These are phyloP conservation scores for Trichocladium antarcticum DNA, from an alignment of 495 filamentous ascomycete species.

Conservation along the genomic window DNA sequence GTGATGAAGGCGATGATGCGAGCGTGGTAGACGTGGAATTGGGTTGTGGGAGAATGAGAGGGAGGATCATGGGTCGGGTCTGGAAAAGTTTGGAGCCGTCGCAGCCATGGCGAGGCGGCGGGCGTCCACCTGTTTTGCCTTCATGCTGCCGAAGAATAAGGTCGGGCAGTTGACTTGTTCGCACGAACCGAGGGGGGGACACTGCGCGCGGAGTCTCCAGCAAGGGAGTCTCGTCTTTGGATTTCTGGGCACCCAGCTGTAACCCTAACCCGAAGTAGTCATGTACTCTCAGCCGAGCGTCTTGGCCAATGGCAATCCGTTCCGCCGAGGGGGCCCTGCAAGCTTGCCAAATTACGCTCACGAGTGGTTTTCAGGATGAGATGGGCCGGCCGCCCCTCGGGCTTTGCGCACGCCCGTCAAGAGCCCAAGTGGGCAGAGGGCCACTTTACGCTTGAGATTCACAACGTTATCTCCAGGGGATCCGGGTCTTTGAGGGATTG, in stretches of 20 bases:
- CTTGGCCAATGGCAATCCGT: conserved; percentile 8
- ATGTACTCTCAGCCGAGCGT: conserved; percentile 8
- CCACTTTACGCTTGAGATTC: too few relatives aligned
- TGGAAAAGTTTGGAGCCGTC: conserved; percentile 28
- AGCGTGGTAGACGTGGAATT: conserved; percentile 18
- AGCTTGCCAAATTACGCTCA: conserved; percentile 10
- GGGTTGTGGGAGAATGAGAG: conserved; percentile 14
- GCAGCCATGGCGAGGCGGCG: conserved; percentile 27
- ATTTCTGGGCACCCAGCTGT: conserved; percentile 7
- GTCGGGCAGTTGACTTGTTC: conserved; percentile 29
- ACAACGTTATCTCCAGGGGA: too few relatives aligned
- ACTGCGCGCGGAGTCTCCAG: conserved; percentile 20
- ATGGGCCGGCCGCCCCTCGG: too few relatives aligned
- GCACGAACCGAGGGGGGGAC: conserved; percentile 26
- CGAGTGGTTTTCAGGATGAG: not conserved
- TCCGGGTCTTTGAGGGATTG: too few relatives aligned
- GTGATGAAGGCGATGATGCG: conserved; percentile 19
- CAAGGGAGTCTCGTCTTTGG: conserved; percentile 22
- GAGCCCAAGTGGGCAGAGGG: too few relatives aligned
- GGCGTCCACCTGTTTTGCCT: conserved; percentile 32
- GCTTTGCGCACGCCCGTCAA: too few relatives aligned
- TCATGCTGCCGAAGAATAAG: conserved; percentile 31
- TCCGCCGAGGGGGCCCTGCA: conserved; percentile 3
- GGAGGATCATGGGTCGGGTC: conserved; percentile 15
- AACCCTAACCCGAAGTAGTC: conserved; percentile 27